These are phyloP conservation scores for Amanita pallidorosea DNA, from an alignment of 768 basidiomycete species.

Conservation along the genomic window DNA sequence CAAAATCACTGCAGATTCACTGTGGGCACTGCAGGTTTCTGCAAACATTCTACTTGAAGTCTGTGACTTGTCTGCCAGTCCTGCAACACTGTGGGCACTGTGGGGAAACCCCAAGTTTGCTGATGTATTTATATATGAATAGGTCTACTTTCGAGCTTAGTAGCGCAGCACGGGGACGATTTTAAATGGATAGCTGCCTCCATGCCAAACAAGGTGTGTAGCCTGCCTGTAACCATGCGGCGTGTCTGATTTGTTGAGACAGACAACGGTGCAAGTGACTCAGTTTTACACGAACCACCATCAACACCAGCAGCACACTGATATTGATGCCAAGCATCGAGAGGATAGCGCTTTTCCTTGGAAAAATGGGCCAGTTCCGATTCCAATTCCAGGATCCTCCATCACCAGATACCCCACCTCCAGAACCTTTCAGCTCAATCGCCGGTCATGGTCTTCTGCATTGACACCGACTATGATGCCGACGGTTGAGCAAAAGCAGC, in stretches of 20 bases:
- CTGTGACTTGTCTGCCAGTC: too few species aligned
- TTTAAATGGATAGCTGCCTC: slow-evolving; percentile 60
- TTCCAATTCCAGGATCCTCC: too few species aligned
- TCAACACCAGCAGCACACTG: slow-evolving; percentile 10
- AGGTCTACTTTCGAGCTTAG: slow-evolving; percentile 44
- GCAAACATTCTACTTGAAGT: too few species aligned
- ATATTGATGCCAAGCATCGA: slow-evolving; percentile 12
- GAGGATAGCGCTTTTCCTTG: slow-evolving; percentile 26
- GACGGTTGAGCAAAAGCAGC: background rate
- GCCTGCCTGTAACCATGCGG: background rate
- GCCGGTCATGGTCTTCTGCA: background rate
- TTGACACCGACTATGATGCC: background rate
- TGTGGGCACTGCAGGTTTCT: too few species aligned
- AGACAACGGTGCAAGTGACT: slow-evolving; percentile 49
- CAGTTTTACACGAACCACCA: slow-evolving; percentile 38
- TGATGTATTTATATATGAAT: slow-evolving; percentile 2
- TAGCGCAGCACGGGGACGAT: slow-evolving; percentile 54
- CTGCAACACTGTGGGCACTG: too few species aligned
- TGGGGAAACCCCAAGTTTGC: too few species aligned
- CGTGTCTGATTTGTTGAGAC: slow-evolving; percentile 1
- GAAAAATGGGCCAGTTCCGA: background rate
- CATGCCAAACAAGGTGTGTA: slow-evolving; percentile 48
- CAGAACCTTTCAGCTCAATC: background rate
- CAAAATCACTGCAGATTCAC: too few species aligned
- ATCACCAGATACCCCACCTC: too few species aligned